Evolutionary conservation across 2,329 filamentous ascomycete genomes (phyloP), one percentile per base, ranked within the genome.

Genomic region (Zymoseptoria crescenta): DNA sequence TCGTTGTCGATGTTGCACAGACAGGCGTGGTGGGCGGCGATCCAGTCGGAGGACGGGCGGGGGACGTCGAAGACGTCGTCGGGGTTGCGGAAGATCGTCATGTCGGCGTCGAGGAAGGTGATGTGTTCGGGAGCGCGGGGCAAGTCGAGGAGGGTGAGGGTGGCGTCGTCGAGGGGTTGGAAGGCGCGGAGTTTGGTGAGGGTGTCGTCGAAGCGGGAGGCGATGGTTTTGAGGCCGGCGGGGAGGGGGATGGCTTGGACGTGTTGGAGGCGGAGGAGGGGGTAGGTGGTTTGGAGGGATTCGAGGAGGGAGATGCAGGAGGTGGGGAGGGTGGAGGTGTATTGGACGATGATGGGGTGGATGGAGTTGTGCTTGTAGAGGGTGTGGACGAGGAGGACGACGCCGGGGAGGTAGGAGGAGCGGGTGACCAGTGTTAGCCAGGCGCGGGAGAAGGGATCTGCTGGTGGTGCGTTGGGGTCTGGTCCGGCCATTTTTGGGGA

Each of bases 131-230:
- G 59, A 28, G 56, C 19, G 41, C 35, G 41, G 21, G 52, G 8
- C 9, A 62, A 21, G 16, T 52, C 48, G 24, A 60, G 27, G 4
- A 48, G 10, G 9, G 8, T 6, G 24, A 58, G 35, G 21, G 50
- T 50, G n/a, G 30, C 28, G 29, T 54, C 51, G 56, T 69, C 62
- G 16, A 66, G 62, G 4, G 80, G 63, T 58, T 80, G 75, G 64
- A 82, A 82, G 21, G 81, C 79, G n/a, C 78, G 76, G 2, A 83
- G 72, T 64, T 82, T 82, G 2, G 80, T 82, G 77, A 79, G 82
- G 3, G 80, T 82, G 62, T 82, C 80, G 58, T 73, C 74, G 68
- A 82, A 82, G 21, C 80, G 75, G 59, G 80, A 75, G 1, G 80
- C 79, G 30, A 82, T 79, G 29, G 73, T 69, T 45, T 62, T 56